Conservation (phyloP, 768 basidiomycete species). For the Megacollybia marginata region DNA sequence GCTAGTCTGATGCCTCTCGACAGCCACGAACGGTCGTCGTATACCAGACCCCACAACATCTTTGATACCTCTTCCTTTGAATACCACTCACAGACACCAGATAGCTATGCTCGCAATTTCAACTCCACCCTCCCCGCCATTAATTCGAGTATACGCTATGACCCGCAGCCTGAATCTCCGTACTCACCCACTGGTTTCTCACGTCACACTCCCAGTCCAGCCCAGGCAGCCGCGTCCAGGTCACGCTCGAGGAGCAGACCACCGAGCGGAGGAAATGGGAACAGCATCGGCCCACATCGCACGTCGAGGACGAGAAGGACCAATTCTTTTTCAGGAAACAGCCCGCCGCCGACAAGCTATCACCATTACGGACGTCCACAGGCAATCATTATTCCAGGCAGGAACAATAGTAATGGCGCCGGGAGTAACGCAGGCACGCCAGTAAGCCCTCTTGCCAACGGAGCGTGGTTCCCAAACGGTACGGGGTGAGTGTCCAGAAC, state of each 20-base stretch:
- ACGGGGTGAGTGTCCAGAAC: background rate
- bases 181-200: slow-evolving; percentile 14
- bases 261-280: background rate
- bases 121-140: slow-evolving; percentile 45
- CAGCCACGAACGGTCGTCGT: slow-evolving; percentile 29
- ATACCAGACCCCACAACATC: slow-evolving; percentile 37
- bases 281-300: slow-evolving; percentile 43
- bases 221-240: slow-evolving; percentile 18
- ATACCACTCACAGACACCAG: background rate
- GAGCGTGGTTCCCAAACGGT: slow-evolving; percentile 11
- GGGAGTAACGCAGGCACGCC: slow-evolving; percentile 7
- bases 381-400: slow-evolving; percentile 63
- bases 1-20: slow-evolving; percentile 43
- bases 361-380: slow-evolving; percentile 34
- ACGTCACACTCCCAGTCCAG: slow-evolving; percentile 19
- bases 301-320: slow-evolving; percentile 50
- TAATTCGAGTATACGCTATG: slow-evolving; percentile 44
- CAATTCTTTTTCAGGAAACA: slow-evolving; percentile 52
- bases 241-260: slow-evolving; percentile 26
- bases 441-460: background rate
- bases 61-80: slow-evolving; percentile 46
- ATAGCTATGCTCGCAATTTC: slow-evolving; percentile 5
- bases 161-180: slow-evolving; percentile 29
- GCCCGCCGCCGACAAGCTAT: slow-evolving; percentile 32
- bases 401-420: slow-evolving; percentile 13